Conservation (phyloP, 768 basidiomycete species). For the Tricholoma matsutake region DNA sequence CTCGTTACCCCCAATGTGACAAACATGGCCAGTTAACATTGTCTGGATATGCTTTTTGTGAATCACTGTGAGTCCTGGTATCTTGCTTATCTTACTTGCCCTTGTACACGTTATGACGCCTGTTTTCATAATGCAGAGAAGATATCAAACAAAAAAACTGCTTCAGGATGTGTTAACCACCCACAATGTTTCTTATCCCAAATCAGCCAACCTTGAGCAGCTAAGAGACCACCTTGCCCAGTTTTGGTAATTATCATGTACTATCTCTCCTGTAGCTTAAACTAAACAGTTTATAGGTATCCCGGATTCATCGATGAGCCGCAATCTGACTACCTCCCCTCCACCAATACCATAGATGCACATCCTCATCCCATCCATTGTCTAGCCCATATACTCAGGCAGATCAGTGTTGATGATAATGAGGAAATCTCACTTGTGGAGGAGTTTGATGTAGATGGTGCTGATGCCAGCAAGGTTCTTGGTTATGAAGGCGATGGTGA, state of each 20-base stretch:
- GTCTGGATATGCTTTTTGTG: background rate
- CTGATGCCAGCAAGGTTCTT: background rate
- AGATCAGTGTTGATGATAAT: background rate
- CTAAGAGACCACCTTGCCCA: background rate
- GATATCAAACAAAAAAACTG: background rate
- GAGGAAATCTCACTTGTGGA: background rate
- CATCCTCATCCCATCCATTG: background rate
- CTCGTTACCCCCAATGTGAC: background rate
- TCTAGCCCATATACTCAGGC: background rate
- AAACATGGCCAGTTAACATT: background rate
- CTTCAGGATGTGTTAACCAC: background rate
- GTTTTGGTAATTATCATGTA: background rate
- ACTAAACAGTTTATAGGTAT: too few relatives aligned
- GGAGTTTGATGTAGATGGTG: constrained; percentile 3
- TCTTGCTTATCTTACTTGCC: background rate
- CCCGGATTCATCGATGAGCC: too few relatives aligned
- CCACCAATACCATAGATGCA: background rate
- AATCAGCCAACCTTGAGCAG: background rate
- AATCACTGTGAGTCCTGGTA: background rate
- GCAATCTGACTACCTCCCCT: too few relatives aligned
- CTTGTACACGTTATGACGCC: background rate
- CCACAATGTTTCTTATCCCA: background rate
- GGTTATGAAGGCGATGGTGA: constrained; percentile 4
- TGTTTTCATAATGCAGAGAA: background rate
- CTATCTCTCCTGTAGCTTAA: too few relatives aligned